Evolutionary conservation across 768 basidiomycete species (phyloP).

Genomic region (Leucocoprinus birnbaumii): DNA sequence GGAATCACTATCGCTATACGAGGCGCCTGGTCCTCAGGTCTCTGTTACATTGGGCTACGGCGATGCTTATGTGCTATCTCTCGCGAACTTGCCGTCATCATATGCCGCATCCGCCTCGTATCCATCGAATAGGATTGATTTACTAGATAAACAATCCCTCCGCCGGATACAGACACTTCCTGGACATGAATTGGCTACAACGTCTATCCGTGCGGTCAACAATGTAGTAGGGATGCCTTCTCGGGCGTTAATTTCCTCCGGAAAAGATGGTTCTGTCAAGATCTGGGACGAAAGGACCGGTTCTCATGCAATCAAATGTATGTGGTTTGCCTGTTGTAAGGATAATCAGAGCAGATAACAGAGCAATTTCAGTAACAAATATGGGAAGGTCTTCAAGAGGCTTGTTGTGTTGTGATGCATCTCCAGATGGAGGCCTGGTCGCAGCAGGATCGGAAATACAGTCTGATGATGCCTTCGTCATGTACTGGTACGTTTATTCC

Average conservation of each 20-base stretch:
- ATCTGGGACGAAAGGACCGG: conserved; percentile 72
- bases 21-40: background rate
- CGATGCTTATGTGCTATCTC: conserved; percentile 57
- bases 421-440: conserved; percentile 65
- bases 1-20: conserved; percentile 2
- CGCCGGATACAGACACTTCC: conserved; percentile 41
- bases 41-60: background rate
- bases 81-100: conserved; percentile 36
- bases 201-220: conserved; percentile 45
- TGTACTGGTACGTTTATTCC: conserved; percentile 67
- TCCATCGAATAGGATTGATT: conserved; percentile 61
- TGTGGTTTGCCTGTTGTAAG: conserved; percentile 23
- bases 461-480: conserved; percentile 75
- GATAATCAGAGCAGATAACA: conserved; percentile 32
- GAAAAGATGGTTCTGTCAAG: conserved; percentile 68
- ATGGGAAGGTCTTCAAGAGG: conserved; percentile 31
- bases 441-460: conserved; percentile 83
- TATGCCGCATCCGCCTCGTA: conserved; percentile 65
- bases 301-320: conserved; percentile 56
- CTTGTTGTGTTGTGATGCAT: conserved; percentile 69
- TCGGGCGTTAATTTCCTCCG: conserved; percentile 57
- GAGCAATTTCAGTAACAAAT: conserved; percentile 46
- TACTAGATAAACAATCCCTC: conserved; percentile 61
- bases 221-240: conserved; percentile 38
- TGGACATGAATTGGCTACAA: conserved; percentile 59